Conservation (phyloP, 495 filamentous ascomycete species). For the Emericellopsis terricola region DNA sequence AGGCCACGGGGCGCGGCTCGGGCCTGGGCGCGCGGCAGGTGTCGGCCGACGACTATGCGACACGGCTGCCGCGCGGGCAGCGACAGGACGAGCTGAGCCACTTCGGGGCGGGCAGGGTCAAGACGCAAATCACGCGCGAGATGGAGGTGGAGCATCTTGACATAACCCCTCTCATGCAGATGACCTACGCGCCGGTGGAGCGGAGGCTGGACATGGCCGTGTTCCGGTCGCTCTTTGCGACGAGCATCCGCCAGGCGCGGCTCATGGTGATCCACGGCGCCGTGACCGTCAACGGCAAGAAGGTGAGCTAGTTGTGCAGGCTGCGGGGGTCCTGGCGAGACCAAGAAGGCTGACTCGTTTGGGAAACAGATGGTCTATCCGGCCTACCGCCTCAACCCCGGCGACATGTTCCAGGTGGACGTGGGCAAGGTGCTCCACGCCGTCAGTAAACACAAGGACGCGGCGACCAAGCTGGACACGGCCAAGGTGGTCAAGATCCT, state of each 20-base stretch:
- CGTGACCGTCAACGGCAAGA: slow-evolving; percentile 91
- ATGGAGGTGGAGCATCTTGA: neutral
- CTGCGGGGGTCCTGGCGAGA: neutral
- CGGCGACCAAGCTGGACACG: neutral
- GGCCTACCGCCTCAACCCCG: slow-evolving; percentile 88
- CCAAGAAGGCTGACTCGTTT: neutral
- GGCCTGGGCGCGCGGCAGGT: slow-evolving; percentile 21
- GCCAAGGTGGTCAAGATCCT: neutral
- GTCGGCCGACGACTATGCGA: slow-evolving; percentile 1
- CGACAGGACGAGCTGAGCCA: slow-evolving; percentile 1
- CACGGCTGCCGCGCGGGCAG: neutral
- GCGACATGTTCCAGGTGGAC: slow-evolving; percentile 94
- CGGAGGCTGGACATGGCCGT: slow-evolving; percentile 80
- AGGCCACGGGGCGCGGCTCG: slow-evolving; percentile 65
- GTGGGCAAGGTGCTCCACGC: slow-evolving; percentile 72
- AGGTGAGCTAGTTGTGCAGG: slow-evolving; percentile 33
- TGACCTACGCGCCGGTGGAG: slow-evolving; percentile 84
- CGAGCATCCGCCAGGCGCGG: slow-evolving; percentile 81
- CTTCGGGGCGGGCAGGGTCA: neutral
- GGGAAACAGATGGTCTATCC: slow-evolving; percentile 81
- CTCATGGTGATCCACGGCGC: slow-evolving; percentile 86
- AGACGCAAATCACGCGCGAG: neutral
- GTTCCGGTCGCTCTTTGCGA: slow-evolving; percentile 83
- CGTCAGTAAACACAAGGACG: slow-evolving; percentile 55
- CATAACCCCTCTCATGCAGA: slow-evolving; percentile 69